Evolutionary conservation across 2,329 filamentous ascomycete species (phyloP).

Genomic region (Diaporthe longicolla): DNA sequence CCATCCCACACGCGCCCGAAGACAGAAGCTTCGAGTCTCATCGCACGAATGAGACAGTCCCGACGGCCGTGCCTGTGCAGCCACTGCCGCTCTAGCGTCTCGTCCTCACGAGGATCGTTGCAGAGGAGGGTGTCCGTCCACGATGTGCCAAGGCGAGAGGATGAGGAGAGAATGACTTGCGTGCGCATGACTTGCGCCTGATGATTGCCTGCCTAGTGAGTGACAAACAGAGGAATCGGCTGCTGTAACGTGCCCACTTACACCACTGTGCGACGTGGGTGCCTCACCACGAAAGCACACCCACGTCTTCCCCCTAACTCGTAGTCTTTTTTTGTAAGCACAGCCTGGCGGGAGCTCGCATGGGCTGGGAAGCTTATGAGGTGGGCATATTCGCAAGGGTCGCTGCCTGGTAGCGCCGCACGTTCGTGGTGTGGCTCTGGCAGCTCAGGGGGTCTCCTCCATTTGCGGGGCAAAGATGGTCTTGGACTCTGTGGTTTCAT

Average conservation of each 20-base stretch:
- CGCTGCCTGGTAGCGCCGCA: background rate
- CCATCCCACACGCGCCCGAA: background rate
- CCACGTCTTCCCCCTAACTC: too few species aligned
- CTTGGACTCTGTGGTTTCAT: background rate
- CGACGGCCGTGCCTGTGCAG: background rate
- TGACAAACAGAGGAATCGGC: background rate
- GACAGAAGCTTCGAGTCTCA: slow-evolving; percentile 24
- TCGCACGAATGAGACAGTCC: slow-evolving; percentile 21
- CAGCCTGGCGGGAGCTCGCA: background rate
- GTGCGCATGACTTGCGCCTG: slow-evolving; percentile 12
- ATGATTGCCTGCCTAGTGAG: slow-evolving; percentile 5
- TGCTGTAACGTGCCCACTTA: background rate
- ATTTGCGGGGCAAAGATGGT: background rate
- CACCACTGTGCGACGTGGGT: background rate
- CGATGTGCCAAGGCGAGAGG: background rate
- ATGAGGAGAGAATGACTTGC: slow-evolving; percentile 1
- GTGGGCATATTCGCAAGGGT: background rate
- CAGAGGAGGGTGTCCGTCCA: background rate
- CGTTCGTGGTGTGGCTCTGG: background rate
- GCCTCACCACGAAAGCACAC: background rate
- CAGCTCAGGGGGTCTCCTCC: background rate
- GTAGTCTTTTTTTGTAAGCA: background rate
- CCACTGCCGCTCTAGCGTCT: slow-evolving; percentile 22
- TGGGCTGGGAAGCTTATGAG: background rate
- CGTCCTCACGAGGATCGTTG: slow-evolving; percentile 1